Conservation (phyloP, 163 green algal genomes). For the Picocystis sp. region DNA sequence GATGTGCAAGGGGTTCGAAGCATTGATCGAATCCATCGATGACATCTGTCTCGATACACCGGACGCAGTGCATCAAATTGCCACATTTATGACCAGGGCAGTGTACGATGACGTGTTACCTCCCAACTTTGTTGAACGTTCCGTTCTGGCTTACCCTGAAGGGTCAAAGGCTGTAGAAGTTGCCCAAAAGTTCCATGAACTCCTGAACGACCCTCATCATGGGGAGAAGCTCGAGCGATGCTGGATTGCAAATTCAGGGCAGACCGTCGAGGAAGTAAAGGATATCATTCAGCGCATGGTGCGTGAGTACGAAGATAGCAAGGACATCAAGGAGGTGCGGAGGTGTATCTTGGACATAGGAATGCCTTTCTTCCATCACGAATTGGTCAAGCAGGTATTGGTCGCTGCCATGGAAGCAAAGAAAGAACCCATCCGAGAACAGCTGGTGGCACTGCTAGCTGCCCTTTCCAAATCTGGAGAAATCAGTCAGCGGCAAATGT, state of each 20-base stretch:
- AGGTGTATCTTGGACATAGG: slow-evolving; percentile 49
- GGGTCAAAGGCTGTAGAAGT: not conserved
- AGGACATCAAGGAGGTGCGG: slow-evolving; percentile 53
- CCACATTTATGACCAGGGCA: slow-evolving; percentile 58
- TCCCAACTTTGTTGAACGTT: slow-evolving; percentile 40
- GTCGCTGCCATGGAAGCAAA: slow-evolving; percentile 16
- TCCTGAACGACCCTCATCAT: too few relatives aligned
- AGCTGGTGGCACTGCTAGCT: slow-evolving; percentile 27
- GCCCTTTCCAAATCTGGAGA: slow-evolving; percentile 33
- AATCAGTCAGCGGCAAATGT: slow-evolving; percentile 44
- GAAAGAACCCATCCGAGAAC: slow-evolving; percentile 4
- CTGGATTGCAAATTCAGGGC: too few relatives aligned
- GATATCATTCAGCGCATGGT: not conserved
- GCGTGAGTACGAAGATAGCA: not conserved
- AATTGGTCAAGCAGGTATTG: slow-evolving; percentile 70
- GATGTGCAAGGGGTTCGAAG: slow-evolving; percentile 45
- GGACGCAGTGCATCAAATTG: slow-evolving; percentile 38
- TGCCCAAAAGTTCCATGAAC: too few relatives aligned
- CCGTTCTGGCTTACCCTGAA: not conserved
- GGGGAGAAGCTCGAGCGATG: too few relatives aligned
- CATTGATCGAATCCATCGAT: slow-evolving; percentile 48
- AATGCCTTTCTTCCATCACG: slow-evolving; percentile 93
- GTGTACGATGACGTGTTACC: slow-evolving; percentile 79
- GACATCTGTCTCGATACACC: slow-evolving; percentile 85
- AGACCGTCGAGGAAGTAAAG: too few relatives aligned